These are phyloP conservation scores for Neopestalotiopsis rosae DNA, from an alignment of 2,329 filamentous ascomycete genomes.

Conservation along the genomic window DNA sequence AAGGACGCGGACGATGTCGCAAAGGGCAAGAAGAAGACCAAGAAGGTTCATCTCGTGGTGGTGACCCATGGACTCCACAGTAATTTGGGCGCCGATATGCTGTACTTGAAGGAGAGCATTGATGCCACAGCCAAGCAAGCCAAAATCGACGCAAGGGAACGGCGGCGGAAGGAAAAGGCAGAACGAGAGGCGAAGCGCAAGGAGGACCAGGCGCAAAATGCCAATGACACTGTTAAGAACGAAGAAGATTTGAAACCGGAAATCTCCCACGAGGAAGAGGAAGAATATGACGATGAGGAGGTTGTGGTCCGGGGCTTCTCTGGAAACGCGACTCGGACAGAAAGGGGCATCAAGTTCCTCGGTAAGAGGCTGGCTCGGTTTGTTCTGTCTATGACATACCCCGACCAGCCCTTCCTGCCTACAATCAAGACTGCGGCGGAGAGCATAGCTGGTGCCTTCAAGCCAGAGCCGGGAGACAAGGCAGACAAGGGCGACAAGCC, in stretches of 20 bases:
- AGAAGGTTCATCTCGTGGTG: conserved; percentile 88
- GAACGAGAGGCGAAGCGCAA: conserved; percentile 30
- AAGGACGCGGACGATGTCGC: conserved; percentile 23
- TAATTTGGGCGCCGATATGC: conserved; percentile 94
- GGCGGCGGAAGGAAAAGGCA: conserved; percentile 58
- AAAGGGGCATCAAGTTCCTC: conserved; percentile 95
- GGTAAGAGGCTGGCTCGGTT: conserved; percentile 94
- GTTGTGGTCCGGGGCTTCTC: conserved; percentile 89
- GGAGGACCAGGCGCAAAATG: conserved; percentile 23
- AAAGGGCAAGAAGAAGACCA: conserved; percentile 58
- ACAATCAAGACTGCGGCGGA: conserved; percentile 55
- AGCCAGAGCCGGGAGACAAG: conserved; percentile 38
- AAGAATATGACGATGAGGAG: conserved; percentile 77
- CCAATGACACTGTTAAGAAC: conserved; percentile 29
- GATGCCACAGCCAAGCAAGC: conserved; percentile 81
- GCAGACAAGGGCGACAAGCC: conserved; percentile 51
- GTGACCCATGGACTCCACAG: conserved; percentile 95
- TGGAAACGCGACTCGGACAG: conserved; percentile 88
- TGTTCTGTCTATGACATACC: conserved; percentile 87
- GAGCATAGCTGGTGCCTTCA: conserved; percentile 45
- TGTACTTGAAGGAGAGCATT: conserved; percentile 96
- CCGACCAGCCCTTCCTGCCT: conserved; percentile 88
- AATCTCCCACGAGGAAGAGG: conserved; percentile 41
- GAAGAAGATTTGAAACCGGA: conserved; percentile 26
- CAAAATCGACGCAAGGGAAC: conserved; percentile 68